These are phyloP conservation scores for Coccinonectria pachysandricola DNA, from an alignment of 2,329 filamentous ascomycete species.

Conservation along the genomic window DNA sequence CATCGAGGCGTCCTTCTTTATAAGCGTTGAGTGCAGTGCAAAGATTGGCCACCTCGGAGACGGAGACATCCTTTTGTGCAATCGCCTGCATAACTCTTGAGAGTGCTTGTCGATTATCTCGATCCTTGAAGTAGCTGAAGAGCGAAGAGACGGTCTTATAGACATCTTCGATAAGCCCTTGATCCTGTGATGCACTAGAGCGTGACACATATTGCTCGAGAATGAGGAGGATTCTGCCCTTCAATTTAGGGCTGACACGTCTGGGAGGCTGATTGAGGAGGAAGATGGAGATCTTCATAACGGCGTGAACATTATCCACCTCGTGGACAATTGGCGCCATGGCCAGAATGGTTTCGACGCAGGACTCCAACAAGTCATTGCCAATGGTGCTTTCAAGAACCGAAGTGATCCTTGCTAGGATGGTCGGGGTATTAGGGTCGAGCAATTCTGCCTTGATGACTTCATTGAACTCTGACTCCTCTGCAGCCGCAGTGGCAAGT, in stretches of 20 bases:
- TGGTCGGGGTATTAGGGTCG: conserved; percentile 44
- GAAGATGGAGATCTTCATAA: conserved; percentile 71
- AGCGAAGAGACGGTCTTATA: conserved; percentile 69
- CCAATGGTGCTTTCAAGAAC: conserved; percentile 55
- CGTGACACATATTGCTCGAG: conserved; percentile 70
- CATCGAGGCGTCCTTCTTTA: conserved; percentile 60
- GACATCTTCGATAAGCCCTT: conserved; percentile 48
- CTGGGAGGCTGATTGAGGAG: conserved; percentile 77
- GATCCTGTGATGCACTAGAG: conserved; percentile 31
- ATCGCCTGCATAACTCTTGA: conserved; percentile 65
- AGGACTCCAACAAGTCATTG: conserved; percentile 67
- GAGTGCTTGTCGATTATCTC: conserved; percentile 62
- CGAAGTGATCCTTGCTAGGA: conserved; percentile 56
- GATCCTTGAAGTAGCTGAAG: conserved; percentile 85
- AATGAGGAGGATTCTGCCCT: conserved; percentile 69
- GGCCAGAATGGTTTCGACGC: conserved; percentile 68
- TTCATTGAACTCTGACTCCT: conserved; percentile 46
- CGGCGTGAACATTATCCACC: conserved; percentile 58
- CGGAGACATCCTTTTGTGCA: conserved; percentile 49
- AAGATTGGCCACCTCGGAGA: conserved; percentile 55
- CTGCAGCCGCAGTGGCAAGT: conserved; percentile 43
- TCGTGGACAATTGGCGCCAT: conserved; percentile 61
- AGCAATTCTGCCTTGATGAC: conserved; percentile 46
- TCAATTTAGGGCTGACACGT: conserved; percentile 71
- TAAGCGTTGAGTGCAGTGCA: conserved; percentile 77